Evolutionary conservation across 768 basidiomycete genomes (phyloP), one percentile per base, ranked within the genome.

Genomic region (Gautieria morchelliformis): DNA sequence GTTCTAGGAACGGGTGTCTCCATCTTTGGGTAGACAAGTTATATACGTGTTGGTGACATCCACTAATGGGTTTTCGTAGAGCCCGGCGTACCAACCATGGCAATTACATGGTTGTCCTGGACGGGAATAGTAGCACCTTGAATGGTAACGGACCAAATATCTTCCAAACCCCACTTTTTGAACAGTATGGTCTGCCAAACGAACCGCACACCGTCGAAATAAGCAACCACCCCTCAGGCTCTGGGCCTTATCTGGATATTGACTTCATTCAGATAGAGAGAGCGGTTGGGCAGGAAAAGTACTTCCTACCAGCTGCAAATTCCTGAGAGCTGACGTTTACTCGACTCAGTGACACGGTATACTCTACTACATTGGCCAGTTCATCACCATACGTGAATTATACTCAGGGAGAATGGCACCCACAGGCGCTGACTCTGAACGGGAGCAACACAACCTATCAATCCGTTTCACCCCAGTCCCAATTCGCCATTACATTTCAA

Each of bases 21-120:
- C 10, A 7, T 57, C n/a, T 57, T 39, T 30, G 56, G 56, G 56
- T 57, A n/a, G 14, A 14, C 35, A 37, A 37, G 35, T 37, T 14
- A 3, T 10, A 37, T 37, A 9, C 14, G 9, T 37, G 4, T 37
- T 9, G 27, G 27, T 5, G 27, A 27, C 27, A 27, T 27, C 2
- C 27, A 27, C 30, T 14, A 7, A n/a, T 37, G 15, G 12, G 17
- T 48, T 27, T 56, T 30, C 17, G 81, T 7, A 44, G 42, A 44
- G 73, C 78, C 1, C 75, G 76, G 54, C 71, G 79, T 27, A 39
- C 56, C 8, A 78, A 78, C 53, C 77, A 80, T 61, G 78, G 80
- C 0, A 61, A 53, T 11, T 82, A 72, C 61, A 66, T 68, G 32
- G 70, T 81, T 45, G 64, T 66, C 32, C 63, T 81, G 1, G 79